Percentiles rank a stretch among this genome's conserved stretches.
Conservation (phyloP, 805 yeast genomes). For the fission yeast (Schizosaccharomyces pombe) region DNA sequence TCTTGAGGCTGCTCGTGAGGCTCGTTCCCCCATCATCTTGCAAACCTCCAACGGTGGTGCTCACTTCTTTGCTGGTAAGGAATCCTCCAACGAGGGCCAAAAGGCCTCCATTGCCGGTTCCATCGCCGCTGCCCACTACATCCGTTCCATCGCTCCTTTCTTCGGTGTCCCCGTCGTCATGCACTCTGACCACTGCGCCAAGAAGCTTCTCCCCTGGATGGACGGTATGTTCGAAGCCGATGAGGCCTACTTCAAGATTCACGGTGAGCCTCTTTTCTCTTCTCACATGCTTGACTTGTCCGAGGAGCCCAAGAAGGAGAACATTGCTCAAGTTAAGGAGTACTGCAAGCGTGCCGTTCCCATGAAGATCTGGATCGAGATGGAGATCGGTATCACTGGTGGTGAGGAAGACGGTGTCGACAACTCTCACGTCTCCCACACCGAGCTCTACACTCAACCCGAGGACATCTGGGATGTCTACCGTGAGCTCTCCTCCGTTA, state of each 20-base stretch:
- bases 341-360: slow-evolving; percentile 87
- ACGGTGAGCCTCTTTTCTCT: slow-evolving; percentile 91
- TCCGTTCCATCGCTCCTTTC: slow-evolving; percentile 85
- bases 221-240: slow-evolving; percentile 96
- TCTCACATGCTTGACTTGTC: slow-evolving; percentile 97
- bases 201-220: slow-evolving; percentile 92
- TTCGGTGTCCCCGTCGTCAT: slow-evolving; percentile 91
- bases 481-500: slow-evolving; percentile 71
- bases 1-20: slow-evolving; percentile 89
- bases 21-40: slow-evolving; percentile 79
- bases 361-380: slow-evolving; percentile 93
- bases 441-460: slow-evolving; percentile 75
- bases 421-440: slow-evolving; percentile 80
- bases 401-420: slow-evolving; percentile 99
- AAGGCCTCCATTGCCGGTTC: slow-evolving; percentile 84
- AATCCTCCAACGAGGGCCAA: slow-evolving; percentile 83
- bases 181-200: slow-evolving; percentile 98
- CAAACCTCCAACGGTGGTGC: slow-evolving; percentile 99
- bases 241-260: slow-evolving; percentile 64
- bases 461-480: slow-evolving; percentile 83
- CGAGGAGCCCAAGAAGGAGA: slow-evolving; percentile 89
- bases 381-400: slow-evolving; percentile 99
- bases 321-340: slow-evolving; percentile 80
- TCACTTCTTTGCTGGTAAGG: slow-evolving; percentile 98
- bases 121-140: slow-evolving; percentile 92